Conservation (phyloP, 148 eudicot species). For the Cornus florida region DNA sequence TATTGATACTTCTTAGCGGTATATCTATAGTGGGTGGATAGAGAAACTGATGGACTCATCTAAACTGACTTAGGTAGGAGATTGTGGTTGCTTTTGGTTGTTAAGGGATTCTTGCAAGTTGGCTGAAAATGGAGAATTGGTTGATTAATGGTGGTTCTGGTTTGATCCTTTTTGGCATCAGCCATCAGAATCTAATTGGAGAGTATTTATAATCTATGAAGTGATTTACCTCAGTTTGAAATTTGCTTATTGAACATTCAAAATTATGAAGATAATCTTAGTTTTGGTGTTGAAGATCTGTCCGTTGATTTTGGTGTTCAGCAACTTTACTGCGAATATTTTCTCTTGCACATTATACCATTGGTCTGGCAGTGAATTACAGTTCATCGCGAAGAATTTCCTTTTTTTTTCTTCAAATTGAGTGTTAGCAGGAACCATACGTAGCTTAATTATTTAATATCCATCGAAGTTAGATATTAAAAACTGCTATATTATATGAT, state of each 20-base stretch:
- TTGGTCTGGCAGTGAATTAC: not conserved
- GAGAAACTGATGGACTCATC: slow-evolving; percentile 1
- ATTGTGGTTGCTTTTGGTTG: not conserved
- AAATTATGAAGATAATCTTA: not conserved
- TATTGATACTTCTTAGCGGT: not conserved
- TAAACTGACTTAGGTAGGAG: not conserved
- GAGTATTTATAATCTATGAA: not conserved
- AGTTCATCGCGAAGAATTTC: not conserved
- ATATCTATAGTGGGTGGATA: not conserved
- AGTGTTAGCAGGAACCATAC: not conserved
- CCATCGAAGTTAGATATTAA: not conserved
- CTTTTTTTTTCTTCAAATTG: not conserved
- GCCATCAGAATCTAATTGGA: not conserved
- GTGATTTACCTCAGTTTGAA: not conserved
- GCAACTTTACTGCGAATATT: not conserved
- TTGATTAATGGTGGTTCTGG: not conserved
- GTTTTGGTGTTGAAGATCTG: not conserved
- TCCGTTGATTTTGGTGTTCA: not conserved
- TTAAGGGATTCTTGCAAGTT: not conserved
- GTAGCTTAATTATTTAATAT: not conserved
- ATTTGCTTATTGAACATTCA: not conserved
- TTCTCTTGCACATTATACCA: not conserved
- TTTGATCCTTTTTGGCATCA: not conserved
- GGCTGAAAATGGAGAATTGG: not conserved
- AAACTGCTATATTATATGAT: not conserved